These are phyloP conservation scores for Punctularia strigosozonata DNA, from an alignment of 768 basidiomycete species.

Conservation along the genomic window DNA sequence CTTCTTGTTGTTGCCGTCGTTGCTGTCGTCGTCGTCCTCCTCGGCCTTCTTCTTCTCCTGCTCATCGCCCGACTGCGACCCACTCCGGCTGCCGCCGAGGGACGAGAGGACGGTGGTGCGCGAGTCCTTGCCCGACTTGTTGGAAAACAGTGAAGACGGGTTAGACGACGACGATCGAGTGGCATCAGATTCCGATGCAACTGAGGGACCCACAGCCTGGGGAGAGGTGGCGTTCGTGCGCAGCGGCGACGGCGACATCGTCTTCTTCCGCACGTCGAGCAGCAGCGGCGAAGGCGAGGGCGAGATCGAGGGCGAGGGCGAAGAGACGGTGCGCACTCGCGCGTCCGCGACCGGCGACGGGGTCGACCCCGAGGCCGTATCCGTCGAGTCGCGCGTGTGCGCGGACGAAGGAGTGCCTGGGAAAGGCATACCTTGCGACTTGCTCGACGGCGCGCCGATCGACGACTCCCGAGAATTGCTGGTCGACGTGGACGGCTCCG, in stretches of 20 bases:
- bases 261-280: not conserved
- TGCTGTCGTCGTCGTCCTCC: not conserved
- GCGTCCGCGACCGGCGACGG: conserved; percentile 3
- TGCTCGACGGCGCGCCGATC: conserved; percentile 8
- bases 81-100: conserved; percentile 1
- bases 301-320: conserved; percentile 2
- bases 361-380: conserved; percentile 6
- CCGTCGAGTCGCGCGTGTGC: conserved; percentile 8
- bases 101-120: too few species aligned
- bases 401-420: conserved; percentile 7
- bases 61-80: not conserved
- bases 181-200: too few species aligned
- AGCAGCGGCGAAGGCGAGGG: conserved; percentile 2
- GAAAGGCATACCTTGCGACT: conserved; percentile 9
- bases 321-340: not conserved
- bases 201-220: too few species aligned
- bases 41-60: not conserved
- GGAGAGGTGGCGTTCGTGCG: too few species aligned
- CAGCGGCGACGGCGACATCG: not conserved
- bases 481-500: conserved; percentile 1
- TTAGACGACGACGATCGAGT: too few species aligned
- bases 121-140: too few species aligned
- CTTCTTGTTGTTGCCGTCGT: conserved; percentile 1
- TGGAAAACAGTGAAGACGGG: too few species aligned
- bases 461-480: conserved; percentile 4